Conservation (phyloP, 176 grass and related monocot species). For the Carex cristatella region DNA sequence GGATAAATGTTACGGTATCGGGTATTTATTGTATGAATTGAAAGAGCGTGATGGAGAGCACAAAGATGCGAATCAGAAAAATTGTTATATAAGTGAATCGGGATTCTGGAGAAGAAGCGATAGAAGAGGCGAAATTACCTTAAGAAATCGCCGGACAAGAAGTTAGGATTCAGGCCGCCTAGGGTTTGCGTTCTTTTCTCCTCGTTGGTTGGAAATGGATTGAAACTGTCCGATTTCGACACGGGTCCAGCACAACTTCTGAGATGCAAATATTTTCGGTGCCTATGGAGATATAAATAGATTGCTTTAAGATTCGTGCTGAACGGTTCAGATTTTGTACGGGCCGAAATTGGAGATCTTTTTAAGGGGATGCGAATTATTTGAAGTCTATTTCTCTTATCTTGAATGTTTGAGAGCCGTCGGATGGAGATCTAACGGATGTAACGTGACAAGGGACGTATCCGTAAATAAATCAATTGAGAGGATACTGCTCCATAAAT, state of each 20-base stretch:
- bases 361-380: no score
- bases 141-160: neutral
- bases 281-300: no score
- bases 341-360: no score
- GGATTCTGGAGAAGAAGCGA: neutral
- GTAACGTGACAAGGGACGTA: no score
- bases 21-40: neutral
- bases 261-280: no score
- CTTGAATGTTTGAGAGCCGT: neutral
- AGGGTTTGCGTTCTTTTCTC: neutral
- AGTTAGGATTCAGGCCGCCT: neutral
- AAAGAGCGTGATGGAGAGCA: neutral
- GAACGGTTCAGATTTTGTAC: no score
- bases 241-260: neutral
- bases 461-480: no score
- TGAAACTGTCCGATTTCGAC: neutral
- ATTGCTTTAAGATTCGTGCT: no score
- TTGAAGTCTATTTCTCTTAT: neutral
- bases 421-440: neutral
- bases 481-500: no score
- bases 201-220: neutral
- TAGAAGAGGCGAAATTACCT: neutral
- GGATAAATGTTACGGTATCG: neutral
- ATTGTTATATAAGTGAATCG: neutral
- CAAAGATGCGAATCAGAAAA: neutral